A percentile compares a stretch with the other conserved stretches of the same genome.
These are phyloP conservation scores for Aspergillus spinulosporus DNA, from an alignment of 2,329 filamentous ascomycete genomes.

Conservation along the genomic window DNA sequence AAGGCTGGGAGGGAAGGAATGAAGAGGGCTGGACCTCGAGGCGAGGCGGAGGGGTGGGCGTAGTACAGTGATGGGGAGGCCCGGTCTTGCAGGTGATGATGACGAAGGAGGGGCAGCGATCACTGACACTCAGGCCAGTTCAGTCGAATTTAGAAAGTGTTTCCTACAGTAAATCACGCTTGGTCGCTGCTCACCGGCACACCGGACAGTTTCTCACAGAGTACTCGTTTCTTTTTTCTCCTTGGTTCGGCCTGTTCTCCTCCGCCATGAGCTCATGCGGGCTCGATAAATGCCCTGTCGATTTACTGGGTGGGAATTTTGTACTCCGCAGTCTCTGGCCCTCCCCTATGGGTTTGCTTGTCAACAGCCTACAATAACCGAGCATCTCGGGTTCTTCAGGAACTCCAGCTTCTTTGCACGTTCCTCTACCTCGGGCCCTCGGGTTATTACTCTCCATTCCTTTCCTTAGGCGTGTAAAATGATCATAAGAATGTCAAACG, in stretches of 20 bases:
- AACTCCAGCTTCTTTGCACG: constrained; percentile 2
- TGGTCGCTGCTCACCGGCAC: constrained; percentile 17
- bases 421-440: constrained; percentile 23
- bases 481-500: neutral
- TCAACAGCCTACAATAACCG: constrained; percentile 15
- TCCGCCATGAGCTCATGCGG: constrained; percentile 3
- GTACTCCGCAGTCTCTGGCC: neutral
- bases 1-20: neutral
- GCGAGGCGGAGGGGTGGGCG: neutral
- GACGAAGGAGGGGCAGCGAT: constrained; percentile 4
- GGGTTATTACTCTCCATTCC: constrained; percentile 19
- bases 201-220: constrained; percentile 16
- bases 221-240: constrained; percentile 10
- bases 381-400: constrained; percentile 22
- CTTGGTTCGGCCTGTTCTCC: constrained; percentile 5
- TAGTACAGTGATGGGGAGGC: neutral
- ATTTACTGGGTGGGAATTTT: neutral
- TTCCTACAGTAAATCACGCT: neutral
- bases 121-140: neutral
- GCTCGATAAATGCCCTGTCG: neutral
- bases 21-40: constrained; percentile 1
- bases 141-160: neutral
- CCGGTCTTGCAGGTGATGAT: constrained; percentile 3
- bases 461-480: neutral
- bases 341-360: neutral